Evolutionary conservation across 257 asterid species (phyloP).

Genomic region (Solanum pinnatisectum): DNA sequence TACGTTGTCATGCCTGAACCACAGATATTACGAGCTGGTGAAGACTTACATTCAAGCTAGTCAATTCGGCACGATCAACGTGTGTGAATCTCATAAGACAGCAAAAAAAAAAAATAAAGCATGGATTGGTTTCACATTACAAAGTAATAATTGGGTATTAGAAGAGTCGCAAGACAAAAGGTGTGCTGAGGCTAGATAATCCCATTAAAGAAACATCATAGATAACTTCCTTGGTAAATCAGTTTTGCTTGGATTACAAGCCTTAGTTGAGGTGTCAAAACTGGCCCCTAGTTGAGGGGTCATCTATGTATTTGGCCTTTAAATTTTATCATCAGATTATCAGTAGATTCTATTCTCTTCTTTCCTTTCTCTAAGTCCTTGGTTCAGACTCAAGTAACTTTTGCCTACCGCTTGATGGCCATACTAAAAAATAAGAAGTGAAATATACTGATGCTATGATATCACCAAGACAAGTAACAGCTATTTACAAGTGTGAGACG

Average conservation of each 20-base stretch:
- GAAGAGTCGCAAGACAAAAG: neutral
- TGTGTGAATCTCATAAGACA: neutral
- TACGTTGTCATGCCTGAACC: constrained; percentile 89
- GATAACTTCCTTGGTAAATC: neutral
- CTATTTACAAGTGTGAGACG: neutral
- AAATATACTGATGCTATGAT: neutral
- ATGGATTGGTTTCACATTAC: neutral
- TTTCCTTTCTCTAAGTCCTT: neutral
- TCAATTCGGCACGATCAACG: neutral
- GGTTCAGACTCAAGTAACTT: neutral
- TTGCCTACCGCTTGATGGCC: neutral
- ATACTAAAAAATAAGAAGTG: neutral
- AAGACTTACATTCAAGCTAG: neutral
- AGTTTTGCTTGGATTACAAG: neutral
- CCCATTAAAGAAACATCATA: neutral
- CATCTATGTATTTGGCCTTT: neutral
- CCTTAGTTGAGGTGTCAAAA: neutral
- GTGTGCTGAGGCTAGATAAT: neutral
- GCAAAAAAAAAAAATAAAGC: neutral
- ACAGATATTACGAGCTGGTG: neutral
- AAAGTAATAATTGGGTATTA: neutral
- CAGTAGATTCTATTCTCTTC: neutral
- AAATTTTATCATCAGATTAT: neutral
- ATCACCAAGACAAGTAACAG: neutral
- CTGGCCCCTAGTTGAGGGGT: neutral